A percentile compares a stretch with the other conserved stretches of the same genome.
phyloP scores from a whole-genome alignment of 768 basidiomycete genomes.

The Gymnopilus dilepis region DNA sequence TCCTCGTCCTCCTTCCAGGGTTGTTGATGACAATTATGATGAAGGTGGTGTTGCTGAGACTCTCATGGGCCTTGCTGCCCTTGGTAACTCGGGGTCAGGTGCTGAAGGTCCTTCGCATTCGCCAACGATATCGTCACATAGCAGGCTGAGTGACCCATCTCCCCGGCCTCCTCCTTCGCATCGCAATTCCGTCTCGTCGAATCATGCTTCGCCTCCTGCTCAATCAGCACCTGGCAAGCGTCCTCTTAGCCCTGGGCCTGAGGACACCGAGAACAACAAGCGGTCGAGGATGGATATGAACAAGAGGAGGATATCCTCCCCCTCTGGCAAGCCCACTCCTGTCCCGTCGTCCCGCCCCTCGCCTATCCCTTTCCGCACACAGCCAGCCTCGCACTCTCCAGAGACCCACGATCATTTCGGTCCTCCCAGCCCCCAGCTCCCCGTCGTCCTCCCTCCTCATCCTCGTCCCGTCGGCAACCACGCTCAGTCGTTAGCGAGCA shows the following conservation, averaged over 20 bases:
- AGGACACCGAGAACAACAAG: conserved; percentile 58
- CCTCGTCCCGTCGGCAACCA: conserved; percentile 72
- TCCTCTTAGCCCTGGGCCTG: conserved; percentile 68
- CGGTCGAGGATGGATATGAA: conserved; percentile 63
- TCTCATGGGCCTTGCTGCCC: conserved; percentile 64
- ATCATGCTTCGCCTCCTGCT: conserved; percentile 61
- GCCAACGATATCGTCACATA: conserved; percentile 62
- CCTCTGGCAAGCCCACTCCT: conserved; percentile 58
- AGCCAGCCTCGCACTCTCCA: conserved; percentile 71
- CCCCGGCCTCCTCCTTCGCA: conserved; percentile 56
- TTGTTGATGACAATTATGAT: conserved; percentile 93
- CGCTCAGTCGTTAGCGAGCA: conserved; percentile 37
- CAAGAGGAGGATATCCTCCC: conserved; percentile 59
- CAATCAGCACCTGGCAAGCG: conserved; percentile 60
- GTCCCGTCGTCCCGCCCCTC: conserved; percentile 67
- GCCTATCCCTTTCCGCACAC: conserved; percentile 75
- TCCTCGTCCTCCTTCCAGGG: conserved; percentile 64
- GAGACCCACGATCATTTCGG: conserved; percentile 59
- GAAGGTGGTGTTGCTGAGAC: conserved; percentile 86
- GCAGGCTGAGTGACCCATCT: conserved; percentile 56
- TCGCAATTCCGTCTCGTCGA: conserved; percentile 72
- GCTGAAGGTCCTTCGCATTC: conserved; percentile 53
- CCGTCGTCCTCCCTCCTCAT: conserved; percentile 72
- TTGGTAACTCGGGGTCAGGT: conserved; percentile 30
- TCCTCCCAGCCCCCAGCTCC: conserved; percentile 59